These are phyloP conservation scores for Galeopsis tetrahit DNA, from an alignment of 257 asterid genomes.

Conservation along the genomic window DNA sequence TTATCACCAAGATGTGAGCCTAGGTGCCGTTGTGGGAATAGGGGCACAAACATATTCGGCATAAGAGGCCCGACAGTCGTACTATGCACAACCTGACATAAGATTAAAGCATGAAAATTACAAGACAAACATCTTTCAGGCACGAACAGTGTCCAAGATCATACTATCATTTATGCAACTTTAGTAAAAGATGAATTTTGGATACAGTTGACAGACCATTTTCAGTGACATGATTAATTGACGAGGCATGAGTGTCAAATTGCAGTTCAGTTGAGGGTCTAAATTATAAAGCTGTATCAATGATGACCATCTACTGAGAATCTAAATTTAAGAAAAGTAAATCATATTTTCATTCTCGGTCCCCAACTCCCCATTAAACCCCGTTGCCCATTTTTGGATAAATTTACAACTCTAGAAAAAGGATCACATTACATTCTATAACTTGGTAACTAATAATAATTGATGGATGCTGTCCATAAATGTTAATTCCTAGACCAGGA, in stretches of 20 bases:
- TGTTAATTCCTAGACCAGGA: slow-evolving; percentile 76
- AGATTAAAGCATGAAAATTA: slow-evolving; percentile 26
- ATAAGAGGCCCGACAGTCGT: slow-evolving; percentile 72
- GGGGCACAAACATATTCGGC: slow-evolving; percentile 73
- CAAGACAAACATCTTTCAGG: slow-evolving; percentile 9
- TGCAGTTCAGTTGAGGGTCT: not conserved
- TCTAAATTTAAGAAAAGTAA: not conserved
- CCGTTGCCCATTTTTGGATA: not conserved
- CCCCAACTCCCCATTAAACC: not conserved
- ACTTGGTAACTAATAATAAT: slow-evolving; percentile 70
- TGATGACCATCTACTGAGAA: not conserved
- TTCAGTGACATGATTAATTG: slow-evolving; percentile 1
- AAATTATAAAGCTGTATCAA: not conserved
- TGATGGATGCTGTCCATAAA: slow-evolving; percentile 80
- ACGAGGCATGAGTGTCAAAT: not conserved
- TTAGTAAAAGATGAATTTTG: not conserved
- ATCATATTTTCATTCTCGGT: not conserved
- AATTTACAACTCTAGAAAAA: not conserved
- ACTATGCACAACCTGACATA: slow-evolving; percentile 66
- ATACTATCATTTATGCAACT: not conserved
- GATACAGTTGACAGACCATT: slow-evolving; percentile 3
- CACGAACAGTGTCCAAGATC: not conserved
- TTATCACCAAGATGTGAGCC: slow-evolving; percentile 76
- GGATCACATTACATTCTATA: not conserved
- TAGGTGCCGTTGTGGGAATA: slow-evolving; percentile 79